Conservation (phyloP, 2,329 filamentous ascomycete genomes). For the Colletotrichum spaethianum region DNA sequence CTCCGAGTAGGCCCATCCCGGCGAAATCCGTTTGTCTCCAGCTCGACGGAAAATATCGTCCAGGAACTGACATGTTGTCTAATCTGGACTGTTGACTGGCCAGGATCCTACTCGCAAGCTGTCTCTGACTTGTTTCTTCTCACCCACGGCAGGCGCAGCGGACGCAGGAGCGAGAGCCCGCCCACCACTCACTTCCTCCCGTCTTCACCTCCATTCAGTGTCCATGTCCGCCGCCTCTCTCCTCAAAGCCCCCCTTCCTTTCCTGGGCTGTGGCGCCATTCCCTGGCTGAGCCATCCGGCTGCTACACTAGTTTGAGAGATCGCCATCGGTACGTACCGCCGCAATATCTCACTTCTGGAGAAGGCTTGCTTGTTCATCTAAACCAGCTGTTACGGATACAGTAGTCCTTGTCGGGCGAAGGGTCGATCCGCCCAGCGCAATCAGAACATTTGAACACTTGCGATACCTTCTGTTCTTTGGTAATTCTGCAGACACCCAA, state of each 20-base stretch:
- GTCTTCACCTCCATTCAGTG: neutral
- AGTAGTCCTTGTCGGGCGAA: slow-evolving; percentile 13
- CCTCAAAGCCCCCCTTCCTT: slow-evolving; percentile 1
- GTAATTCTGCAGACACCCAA: neutral
- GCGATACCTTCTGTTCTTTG: neutral
- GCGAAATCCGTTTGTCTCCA: slow-evolving; percentile 15
- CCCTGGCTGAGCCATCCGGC: slow-evolving; percentile 33
- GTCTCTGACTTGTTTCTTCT: slow-evolving; percentile 2
- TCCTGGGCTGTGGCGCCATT: slow-evolving; percentile 26
- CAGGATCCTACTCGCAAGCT: neutral
- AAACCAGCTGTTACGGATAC: slow-evolving; percentile 33
- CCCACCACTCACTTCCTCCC: slow-evolving; percentile 8
- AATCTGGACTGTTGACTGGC: slow-evolving; percentile 1
- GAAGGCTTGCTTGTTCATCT: slow-evolving; percentile 30
- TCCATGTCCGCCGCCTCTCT: neutral
- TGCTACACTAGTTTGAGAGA: slow-evolving; percentile 32
- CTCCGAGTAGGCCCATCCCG: neutral
- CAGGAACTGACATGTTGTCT: slow-evolving; percentile 7
- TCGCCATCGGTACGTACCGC: slow-evolving; percentile 37
- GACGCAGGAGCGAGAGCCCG: neutral
- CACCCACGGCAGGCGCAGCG: slow-evolving; percentile 2
- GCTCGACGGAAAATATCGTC: neutral
- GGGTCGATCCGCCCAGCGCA: neutral
- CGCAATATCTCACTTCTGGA: slow-evolving; percentile 9
- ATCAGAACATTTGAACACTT: neutral